Base-by-base conservation (phyloP, 2,329 filamentous ascomycete genomes). In the Mycosphaerella sp. region DNA sequence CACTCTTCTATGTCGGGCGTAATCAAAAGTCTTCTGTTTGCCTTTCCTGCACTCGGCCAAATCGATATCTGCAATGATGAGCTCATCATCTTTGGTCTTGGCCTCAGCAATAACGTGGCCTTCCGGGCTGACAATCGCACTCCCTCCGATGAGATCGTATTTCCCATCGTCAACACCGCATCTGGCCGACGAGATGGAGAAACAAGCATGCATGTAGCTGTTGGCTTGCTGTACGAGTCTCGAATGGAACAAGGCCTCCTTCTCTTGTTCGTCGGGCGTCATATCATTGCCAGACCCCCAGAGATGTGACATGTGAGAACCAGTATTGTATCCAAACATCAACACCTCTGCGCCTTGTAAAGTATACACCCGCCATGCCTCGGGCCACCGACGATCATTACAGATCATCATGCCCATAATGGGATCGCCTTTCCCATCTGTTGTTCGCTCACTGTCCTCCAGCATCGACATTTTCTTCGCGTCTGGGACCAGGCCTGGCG, bases 311-410 rank as follows among this genome's bases (percentile, higher is more conserved):
- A 75, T 75, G 57, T 71, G 77, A 0, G 70, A 70, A 6, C 58
- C 62, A 13, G 57, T 56, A 27, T 59, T 59, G 61, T 77, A 79
- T 1, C 76, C 76, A 43, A 74, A 75, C 49, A 72, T 63, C 4
- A 75, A 62, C 6, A 78, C 56, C 61, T 78, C 75, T 2, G 71
- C 70, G 6, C 75, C 75, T 57, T 79, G 75, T 6, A 79, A 65
- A 0, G 76, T 75, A 56, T 78, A 75, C 14, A 68, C 68, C 30
- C 77, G 64, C 76, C 77, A 80, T 0, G 71, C 72, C 57, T 79
- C 77, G 1, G 74, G 68, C 77, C 77, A 79, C 6, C 77, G 68
- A 4, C 76, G 65, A 61, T 79, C 77, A 57, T 79, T 80, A 64
- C 77, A 79, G 52, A 61, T 63, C 60, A 79, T 68, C 75, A 79